Evolutionary conservation across 2,329 filamentous ascomycete species (phyloP).

Genomic region (Keithomyces neogunnii): DNA sequence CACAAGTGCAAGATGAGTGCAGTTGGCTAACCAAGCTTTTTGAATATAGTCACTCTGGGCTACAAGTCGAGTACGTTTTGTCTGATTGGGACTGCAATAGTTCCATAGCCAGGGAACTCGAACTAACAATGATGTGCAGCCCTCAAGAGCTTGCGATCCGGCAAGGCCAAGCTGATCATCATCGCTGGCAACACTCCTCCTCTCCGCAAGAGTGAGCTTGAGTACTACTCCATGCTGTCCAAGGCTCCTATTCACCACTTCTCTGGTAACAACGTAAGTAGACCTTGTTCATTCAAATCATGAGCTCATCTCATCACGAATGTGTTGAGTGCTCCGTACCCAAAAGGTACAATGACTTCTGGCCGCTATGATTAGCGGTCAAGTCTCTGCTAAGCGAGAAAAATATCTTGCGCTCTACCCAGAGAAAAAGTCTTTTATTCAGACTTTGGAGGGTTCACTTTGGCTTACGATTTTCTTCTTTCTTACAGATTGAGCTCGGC

Average conservation of each 20-base stretch:
- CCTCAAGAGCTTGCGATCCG: conserved; percentile 82
- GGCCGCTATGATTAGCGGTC: conserved; percentile 8
- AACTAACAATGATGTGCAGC: conserved; percentile 1
- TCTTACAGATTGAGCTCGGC: conserved; percentile 83
- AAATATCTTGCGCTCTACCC: conserved; percentile 47
- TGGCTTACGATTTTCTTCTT: conserved; percentile 44
- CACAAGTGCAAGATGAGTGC: background rate
- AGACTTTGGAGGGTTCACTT: conserved; percentile 81
- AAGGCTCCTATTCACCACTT: conserved; percentile 98
- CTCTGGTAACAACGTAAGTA: conserved; percentile 95
- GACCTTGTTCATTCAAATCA: background rate
- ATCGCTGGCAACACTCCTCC: conserved; percentile 91
- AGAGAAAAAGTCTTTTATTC: conserved; percentile 74
- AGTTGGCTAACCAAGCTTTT: background rate
- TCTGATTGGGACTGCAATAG: too few species aligned
- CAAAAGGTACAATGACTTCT: background rate
- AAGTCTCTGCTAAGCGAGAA: conserved; percentile 13
- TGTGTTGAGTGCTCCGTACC: background rate
- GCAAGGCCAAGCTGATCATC: conserved; percentile 98
- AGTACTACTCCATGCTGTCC: conserved; percentile 88
- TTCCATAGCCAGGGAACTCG: too few species aligned
- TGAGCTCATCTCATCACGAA: background rate
- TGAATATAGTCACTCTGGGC: conserved; percentile 28
- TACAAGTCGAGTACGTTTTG: conserved; percentile 25
- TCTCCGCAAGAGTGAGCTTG: conserved; percentile 94